Evolutionary conservation across 2,329 filamentous ascomycete genomes (phyloP), one percentile per base, ranked within the genome.

Genomic region (Amylocarpus encephaloides): DNA sequence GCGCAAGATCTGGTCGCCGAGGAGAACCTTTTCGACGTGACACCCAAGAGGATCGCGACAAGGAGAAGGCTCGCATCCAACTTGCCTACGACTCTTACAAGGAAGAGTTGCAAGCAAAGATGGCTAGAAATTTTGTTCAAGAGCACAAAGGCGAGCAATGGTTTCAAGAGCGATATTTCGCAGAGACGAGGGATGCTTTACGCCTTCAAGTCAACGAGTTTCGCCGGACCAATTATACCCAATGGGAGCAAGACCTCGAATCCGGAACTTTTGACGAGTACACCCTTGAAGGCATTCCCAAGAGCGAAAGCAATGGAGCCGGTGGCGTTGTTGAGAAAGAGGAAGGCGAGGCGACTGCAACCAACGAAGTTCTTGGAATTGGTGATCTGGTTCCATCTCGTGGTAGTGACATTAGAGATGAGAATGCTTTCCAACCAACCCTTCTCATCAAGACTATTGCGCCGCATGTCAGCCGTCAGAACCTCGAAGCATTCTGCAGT

Each of bases 371-470:
- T 3, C 77, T 97, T 22, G 90, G 92, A 46, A 91, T 97, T 35
- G 86, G 92, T 42, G 93, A 97, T 67, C 74, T 97, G 43, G 80
- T 97, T 12, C 90, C 93, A 32, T 84, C 83, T 36, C 82, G 82
- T 57, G 88, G 87, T 26, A 88, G 87, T 43, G 92, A 97, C 57
- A 79, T 97, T 46, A 83, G 89, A 34, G 93, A 98, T 64, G 91
- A 95, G 59, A 87, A 86, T 43, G 79, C 93, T 30, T 83, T 85
- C 58, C 89, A 95, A 67, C 93, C 93, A 12, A 95, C 94, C 0
- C 77, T 98, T 15, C 80, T 98, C 42, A 96, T 98, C 75, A 98
- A 98, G 73, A 98, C 93, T 0, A 90, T 98, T 63, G 92, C 93
- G 4, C 93, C 93, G 6, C 95, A 94, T 52, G 93, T 98, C 56